Evolutionary conservation across 2,329 filamentous ascomycete species (phyloP), one percentile per base, ranked within the genome.

Genomic region (Ophiognomonia clavigignenti-juglandacearum): DNA sequence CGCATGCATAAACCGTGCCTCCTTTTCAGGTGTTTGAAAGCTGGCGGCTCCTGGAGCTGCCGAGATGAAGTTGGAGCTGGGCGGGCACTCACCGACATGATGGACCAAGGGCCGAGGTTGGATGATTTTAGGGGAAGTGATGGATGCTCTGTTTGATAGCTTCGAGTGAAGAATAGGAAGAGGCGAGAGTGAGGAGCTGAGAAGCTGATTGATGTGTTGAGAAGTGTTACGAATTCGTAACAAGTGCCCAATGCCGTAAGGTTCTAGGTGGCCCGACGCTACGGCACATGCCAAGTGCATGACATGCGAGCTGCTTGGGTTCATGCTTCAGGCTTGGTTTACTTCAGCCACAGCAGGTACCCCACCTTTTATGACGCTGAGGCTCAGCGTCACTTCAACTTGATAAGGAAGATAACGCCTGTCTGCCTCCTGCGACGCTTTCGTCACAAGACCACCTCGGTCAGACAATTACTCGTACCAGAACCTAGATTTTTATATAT

Each of bases 1-100:
- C 37, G 50, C 47, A 51, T 53, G 47, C 47, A 51, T 53, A 43
- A 53, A 45, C 47, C 47, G 48, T 47, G 50, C 48, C 43, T 41
- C 37, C 43, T 41, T 34, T 35, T 27, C 41, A 40, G 38, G 27
- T 47, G 47, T 48, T 47, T 40, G 43, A 47, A 41, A 39, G 19
- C 27, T n/a, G 31, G 34, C 32, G 38, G 39, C 43, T 48, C 32
- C 42, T 45, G 26, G 26, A 45, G 27, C 49, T 49, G 45, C 49
- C 45, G 49, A 51, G 42, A 51, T 51, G 43, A 48, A 39, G 41
- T 41, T 39, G 39, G 38, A 26, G 24, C 24, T 26, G 34, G 26
- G 37, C 39, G 31, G 32, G 31, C 31, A 48, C 49, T 51, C 41
- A 51, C 49, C 35, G 49, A 48, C 49, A 51, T 51, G n/a, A 42